Base-by-base conservation (phyloP, 73 alveolate species). In the Tetrahymena borealis region DNA sequence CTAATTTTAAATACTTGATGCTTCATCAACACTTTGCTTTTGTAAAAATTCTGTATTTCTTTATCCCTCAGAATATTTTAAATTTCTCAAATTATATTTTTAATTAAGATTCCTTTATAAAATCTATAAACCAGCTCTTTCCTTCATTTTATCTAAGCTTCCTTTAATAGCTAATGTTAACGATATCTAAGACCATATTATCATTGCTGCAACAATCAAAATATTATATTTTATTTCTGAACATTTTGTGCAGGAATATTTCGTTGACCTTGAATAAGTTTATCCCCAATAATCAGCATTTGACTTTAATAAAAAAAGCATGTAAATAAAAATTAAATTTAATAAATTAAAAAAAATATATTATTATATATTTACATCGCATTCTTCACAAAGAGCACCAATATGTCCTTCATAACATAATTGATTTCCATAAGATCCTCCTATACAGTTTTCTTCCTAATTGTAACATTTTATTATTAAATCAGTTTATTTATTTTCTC, bases 321-420 rank as follows among this genome's bases (percentile, higher is more conserved):
- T 40, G 18, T 1, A 77, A 31, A 77, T 79, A 3, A 33, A 18
- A 79, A 38, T 32, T 16, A 1, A 33, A 33, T 32, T 13, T 11
- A 7, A 13, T 18, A 79, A 16, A 79, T 13, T 0, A n/a, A 32
- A 79, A 79, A 1, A 4, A 15, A 79, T 3, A 79, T 79, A n/a
- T 35, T 78, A 79, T 78, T 33, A 20, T 18, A 33, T 31, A 11
- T 77, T 38, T 8, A 92, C 38, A 38, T 92, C 95, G 78, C 95
- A 92, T 41, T 92, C 91, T 92, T 92, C 95, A 38, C 95, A 92
- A 78, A 92, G 91, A 13, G 95, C 95, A 78, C 95, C 95, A 3
- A 92, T 78, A 36, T 92, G 95, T 28, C 95, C 95, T 36, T 92
- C 90, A 78, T n/a, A 33, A 24, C 95, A 92, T 20, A 41, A 9